These are phyloP conservation scores for Ciborinia camelliae DNA, from an alignment of 2,329 filamentous ascomycete genomes.

Conservation along the genomic window DNA sequence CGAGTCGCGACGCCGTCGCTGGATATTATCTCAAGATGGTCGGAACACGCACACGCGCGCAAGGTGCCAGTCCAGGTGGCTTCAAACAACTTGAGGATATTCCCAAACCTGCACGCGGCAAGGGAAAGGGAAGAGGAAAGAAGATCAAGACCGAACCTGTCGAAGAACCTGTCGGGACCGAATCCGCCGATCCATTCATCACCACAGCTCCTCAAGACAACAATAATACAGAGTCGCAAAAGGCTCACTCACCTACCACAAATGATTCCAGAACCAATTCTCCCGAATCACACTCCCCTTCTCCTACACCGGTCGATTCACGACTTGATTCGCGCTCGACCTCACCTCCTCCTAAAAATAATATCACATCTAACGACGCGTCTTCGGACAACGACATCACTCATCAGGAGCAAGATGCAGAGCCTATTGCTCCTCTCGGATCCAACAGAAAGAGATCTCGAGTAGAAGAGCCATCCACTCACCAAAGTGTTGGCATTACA, in stretches of 20 bases:
- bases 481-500: background rate
- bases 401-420: background rate
- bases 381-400: constrained; percentile 14
- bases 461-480: background rate
- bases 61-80: constrained; percentile 16
- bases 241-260: background rate
- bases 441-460: constrained; percentile 15
- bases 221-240: constrained; percentile 11
- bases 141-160: background rate
- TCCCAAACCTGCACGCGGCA: constrained; percentile 1
- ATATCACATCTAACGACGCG: background rate
- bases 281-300: constrained; percentile 15
- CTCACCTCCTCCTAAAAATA: constrained; percentile 5
- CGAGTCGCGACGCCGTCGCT: constrained; percentile 6
- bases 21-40: constrained; percentile 4
- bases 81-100: constrained; percentile 19
- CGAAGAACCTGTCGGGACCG: constrained; percentile 5
- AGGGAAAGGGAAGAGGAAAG: background rate
- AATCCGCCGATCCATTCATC: background rate
- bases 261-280: background rate
- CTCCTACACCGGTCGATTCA: constrained; percentile 11
- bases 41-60: constrained; percentile 11
- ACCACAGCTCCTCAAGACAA: background rate
- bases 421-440: background rate
- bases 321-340: constrained; percentile 19